phyloP scores from a whole-genome alignment of 2,329 filamentous ascomycete genomes.

The Pyrenochaeta sp. region DNA sequence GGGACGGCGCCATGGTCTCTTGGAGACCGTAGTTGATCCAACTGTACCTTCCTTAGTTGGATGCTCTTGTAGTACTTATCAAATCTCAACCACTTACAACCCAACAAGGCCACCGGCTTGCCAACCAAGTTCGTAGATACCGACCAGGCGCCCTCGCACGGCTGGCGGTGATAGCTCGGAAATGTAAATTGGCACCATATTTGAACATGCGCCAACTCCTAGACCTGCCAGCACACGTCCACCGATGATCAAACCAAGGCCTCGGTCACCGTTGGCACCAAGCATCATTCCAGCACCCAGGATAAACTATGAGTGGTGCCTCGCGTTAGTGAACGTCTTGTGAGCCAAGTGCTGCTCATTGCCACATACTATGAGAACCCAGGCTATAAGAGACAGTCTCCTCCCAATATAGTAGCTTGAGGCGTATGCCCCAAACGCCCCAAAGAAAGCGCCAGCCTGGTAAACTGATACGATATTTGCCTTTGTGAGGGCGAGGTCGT shows the following conservation, averaged over 20 bases:
- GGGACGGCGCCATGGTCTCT: slow-evolving; percentile 54
- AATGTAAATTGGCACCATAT: slow-evolving; percentile 68
- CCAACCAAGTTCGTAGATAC: slow-evolving; percentile 59
- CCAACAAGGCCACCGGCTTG: slow-evolving; percentile 51
- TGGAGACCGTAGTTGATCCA: slow-evolving; percentile 56
- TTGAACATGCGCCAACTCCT: slow-evolving; percentile 64
- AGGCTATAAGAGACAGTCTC: slow-evolving; percentile 69
- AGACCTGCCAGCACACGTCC: slow-evolving; percentile 67
- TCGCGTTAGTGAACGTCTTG: not conserved
- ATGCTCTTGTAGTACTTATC: slow-evolving; percentile 52
- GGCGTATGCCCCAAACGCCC: slow-evolving; percentile 65
- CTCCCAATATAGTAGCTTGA: slow-evolving; percentile 74
- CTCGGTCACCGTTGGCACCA: slow-evolving; percentile 53
- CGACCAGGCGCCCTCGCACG: slow-evolving; percentile 66
- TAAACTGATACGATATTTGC: slow-evolving; percentile 83
- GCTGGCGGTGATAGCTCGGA: slow-evolving; percentile 66
- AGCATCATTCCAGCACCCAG: slow-evolving; percentile 77
- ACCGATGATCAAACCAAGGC: slow-evolving; percentile 66
- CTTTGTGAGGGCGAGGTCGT: slow-evolving; percentile 67
- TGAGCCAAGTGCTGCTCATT: too few species aligned
- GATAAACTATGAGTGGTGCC: slow-evolving; percentile 59
- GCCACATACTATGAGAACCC: slow-evolving; percentile 57
- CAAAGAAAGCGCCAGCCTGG: slow-evolving; percentile 86
- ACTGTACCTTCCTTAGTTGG: slow-evolving; percentile 30
- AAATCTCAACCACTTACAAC: slow-evolving; percentile 33